Percentiles rank a stretch among this genome's conserved stretches.
Evolutionary conservation across 2,329 filamentous ascomycete genomes (phyloP).

Genomic region (Plenodomus tracheiphilus): DNA sequence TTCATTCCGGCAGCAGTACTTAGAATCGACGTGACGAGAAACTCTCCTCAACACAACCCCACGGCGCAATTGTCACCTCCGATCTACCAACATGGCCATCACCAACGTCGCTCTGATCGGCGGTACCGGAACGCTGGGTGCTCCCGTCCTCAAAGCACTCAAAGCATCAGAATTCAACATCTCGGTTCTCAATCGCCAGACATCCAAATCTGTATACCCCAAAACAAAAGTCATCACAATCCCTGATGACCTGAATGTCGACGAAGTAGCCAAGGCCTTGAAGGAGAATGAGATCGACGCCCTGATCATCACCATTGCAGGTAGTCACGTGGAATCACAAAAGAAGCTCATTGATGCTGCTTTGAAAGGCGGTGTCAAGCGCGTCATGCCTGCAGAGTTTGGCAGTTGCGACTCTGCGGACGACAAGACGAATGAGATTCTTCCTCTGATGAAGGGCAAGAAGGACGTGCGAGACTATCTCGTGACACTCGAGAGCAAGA

Average conservation of each 20-base stretch:
- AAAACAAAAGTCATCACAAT: conserved; percentile 49
- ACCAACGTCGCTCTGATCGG: conserved; percentile 49
- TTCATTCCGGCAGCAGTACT: not conserved
- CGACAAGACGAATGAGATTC: conserved; percentile 44
- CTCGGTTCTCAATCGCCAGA: conserved; percentile 39
- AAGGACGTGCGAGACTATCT: conserved; percentile 45
- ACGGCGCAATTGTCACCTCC: not conserved
- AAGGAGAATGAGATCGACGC: conserved; percentile 52
- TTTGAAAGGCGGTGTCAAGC: conserved; percentile 60
- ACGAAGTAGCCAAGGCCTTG: conserved; percentile 41
- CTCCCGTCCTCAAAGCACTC: conserved; percentile 38
- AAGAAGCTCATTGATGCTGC: conserved; percentile 61
- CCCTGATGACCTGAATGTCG: conserved; percentile 42
- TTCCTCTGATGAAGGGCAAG: conserved; percentile 61
- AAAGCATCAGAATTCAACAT: conserved; percentile 36
- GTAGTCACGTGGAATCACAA: conserved; percentile 51
- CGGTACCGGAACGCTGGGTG: conserved; percentile 42
- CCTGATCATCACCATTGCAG: conserved; percentile 56
- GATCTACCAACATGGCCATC: conserved; percentile 19
- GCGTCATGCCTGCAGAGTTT: conserved; percentile 66
- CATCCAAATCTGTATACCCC: conserved; percentile 45
- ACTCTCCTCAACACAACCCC: not conserved
- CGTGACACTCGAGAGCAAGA: conserved; percentile 53
- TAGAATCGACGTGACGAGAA: not conserved
- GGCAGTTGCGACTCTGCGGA: conserved; percentile 50